Evolutionary conservation across 371 early-diverging fungal species (phyloP), one percentile per base, ranked within the genome.

Genomic region (Mortierella polycephala): DNA sequence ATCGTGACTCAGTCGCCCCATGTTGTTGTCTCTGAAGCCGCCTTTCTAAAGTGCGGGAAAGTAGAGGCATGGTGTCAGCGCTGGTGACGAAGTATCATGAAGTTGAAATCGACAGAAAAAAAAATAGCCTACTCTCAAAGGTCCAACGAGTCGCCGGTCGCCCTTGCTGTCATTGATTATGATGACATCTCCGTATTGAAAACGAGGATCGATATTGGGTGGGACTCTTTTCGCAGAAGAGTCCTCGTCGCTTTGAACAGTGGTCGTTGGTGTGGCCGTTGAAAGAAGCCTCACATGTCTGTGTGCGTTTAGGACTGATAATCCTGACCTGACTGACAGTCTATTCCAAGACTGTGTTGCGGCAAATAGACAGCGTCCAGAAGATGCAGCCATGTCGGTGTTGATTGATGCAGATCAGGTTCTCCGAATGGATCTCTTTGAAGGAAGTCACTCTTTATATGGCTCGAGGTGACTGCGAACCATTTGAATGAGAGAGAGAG

Each of bases 1-100:
- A 9, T 57, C 69, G 62, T 91, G 92, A 13, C 50, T 57, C 49
- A 92, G 69, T 0, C 69, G 67, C 6, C 91, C 93, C 7, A 81
- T 67, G 37, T 76, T 74, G 40, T 56, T 66, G 41, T 80, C 80
- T 16, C 62, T 55, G 12, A 21, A 58, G 2, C 45, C 49, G 0
- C 79, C 79, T 59, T 60, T 46, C 79, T 73, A 20, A 8, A 65
- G 5, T 8, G 2, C 59, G 45, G n/a, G 13, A 14, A 8, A 57
- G 57, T 4, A 39, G n/a, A 46, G 14, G 21, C 16, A 16, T 46
- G 44, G 18, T 14, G 39, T 14, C 4, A 30, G 30, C 30, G 30
- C 4, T 4, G 30, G 30, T 30, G 30, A 30, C 30, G 30, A 30
- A 30, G 30, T 30, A 30, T 30, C 30, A 30, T 30, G 30, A 30